phyloP scores from a whole-genome alignment of 2,329 filamentous ascomycete species.

The Xylaria sp. region DNA sequence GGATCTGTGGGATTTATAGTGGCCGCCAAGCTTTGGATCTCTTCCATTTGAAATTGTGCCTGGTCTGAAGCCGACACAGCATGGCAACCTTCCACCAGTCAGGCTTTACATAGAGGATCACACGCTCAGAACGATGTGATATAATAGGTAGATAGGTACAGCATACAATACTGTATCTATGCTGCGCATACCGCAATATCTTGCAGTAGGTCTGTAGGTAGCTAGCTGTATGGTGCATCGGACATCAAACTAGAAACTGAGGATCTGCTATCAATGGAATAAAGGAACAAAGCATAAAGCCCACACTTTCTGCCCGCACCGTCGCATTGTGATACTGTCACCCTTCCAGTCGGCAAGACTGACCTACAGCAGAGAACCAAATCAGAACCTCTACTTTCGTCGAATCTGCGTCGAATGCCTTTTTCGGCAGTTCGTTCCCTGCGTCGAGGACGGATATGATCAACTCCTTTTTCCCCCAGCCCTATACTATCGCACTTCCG shows the following conservation, averaged over 20 bases:
- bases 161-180: slow-evolving; percentile 1
- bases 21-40: slow-evolving; percentile 21
- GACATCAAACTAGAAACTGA: slow-evolving; percentile 1
- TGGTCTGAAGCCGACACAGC: slow-evolving; percentile 6
- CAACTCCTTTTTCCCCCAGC: neutral
- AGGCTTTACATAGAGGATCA: neutral
- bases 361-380: slow-evolving; percentile 18
- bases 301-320: slow-evolving; percentile 3
- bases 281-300: neutral
- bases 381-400: slow-evolving; percentile 18
- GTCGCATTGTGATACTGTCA: slow-evolving; percentile 24
- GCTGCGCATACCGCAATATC: neutral
- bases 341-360: slow-evolving; percentile 29
- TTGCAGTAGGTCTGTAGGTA: neutral
- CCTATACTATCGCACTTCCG: neutral
- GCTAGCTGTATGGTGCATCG: neutral
- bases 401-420: slow-evolving; percentile 23
- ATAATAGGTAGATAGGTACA: slow-evolving; percentile 17
- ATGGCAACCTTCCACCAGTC: neutral
- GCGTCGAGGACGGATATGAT: neutral
- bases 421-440: slow-evolving; percentile 9
- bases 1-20: neutral
- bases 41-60: slow-evolving; percentile 11
- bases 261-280: slow-evolving; percentile 9
- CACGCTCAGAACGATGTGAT: slow-evolving; percentile 15